Base-by-base conservation (phyloP, 352 stramenopile species). In the Phytophthora sp. region DNA sequence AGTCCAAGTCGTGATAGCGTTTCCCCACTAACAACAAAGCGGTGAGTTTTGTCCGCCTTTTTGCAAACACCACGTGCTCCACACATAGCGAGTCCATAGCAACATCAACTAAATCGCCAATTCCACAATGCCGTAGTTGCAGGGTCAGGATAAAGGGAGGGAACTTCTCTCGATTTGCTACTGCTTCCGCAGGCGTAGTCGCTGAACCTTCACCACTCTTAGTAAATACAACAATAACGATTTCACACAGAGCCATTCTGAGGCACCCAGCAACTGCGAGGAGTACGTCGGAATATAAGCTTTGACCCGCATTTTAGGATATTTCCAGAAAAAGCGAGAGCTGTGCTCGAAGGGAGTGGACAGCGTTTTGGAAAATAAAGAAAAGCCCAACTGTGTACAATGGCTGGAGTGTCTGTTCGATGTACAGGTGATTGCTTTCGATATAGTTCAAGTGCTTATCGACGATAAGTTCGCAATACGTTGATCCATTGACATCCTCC, bases 361-460 rank as follows among this genome's bases (percentile, higher is more conserved):
- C 43, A 5, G 13, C 42, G n/a, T 50, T 34, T 17, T 50, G 42
- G 11, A 50, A 50, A 26, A 37, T 50, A 10, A 50, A 50, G 26
- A 37, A 50, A 26, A 50, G 26, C 24, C 42, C 42, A n/a, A 26
- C 42, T 2, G 42, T 50, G 24, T 50, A 51, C 26, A 26, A 13
- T 10, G 26, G 43, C 9, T 51, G 43, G 24, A 51, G 43, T 1
- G 43, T 17, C 9, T 37, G 23, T 10, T 51, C 26, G 31, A 48
- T 51, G n/a, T 51, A 37, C 17, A 51, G 43, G 8, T 37, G 43
- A 15, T 51, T 34, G 11, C 35, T 50, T n/a, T 50, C 26, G 2
- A 37, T 17, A 24, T 50, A 26, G 2, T 34, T 51, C 12, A 51
- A 4, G 15, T 26, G 21, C 2, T 34, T 26, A n/a, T 49, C 41